Conservation (phyloP, 192 early-diverging fungal species). For the Globomyces pollinis-pini region DNA sequence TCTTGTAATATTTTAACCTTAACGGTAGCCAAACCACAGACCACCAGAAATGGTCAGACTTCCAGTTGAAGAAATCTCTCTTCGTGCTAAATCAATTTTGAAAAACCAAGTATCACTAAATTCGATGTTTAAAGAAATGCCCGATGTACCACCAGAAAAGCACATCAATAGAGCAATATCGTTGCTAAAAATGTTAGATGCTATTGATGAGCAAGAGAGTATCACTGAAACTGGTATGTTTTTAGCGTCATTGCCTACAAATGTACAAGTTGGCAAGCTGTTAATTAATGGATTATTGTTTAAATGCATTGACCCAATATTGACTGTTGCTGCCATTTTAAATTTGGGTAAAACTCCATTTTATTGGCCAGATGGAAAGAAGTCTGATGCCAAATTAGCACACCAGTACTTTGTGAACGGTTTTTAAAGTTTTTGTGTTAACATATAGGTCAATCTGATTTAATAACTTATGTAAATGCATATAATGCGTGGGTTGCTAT, state of each 20-base stretch:
- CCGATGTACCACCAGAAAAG: slow-evolving; percentile 58
- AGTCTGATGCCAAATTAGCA: not conserved
- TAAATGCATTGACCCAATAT: slow-evolving; percentile 44
- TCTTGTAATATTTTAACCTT: slow-evolving; percentile 26
- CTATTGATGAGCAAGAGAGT: slow-evolving; percentile 30
- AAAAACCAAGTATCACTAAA: slow-evolving; percentile 27
- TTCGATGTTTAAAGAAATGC: slow-evolving; percentile 44
- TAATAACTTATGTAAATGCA: not conserved
- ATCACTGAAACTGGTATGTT: slow-evolving; percentile 64
- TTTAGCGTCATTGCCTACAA: slow-evolving; percentile 64
- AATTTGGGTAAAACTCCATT: slow-evolving; percentile 1
- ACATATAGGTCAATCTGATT: not conserved
- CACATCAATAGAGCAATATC: slow-evolving; percentile 52
- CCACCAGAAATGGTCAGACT: slow-evolving; percentile 72
- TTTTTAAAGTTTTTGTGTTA: not conserved
- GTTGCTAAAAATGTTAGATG: slow-evolving; percentile 48
- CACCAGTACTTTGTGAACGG: not conserved
- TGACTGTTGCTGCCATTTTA: slow-evolving; percentile 13
- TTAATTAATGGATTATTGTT: slow-evolving; percentile 34
- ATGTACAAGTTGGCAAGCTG: slow-evolving; percentile 55
- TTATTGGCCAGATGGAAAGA: not conserved
- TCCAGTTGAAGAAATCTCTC: slow-evolving; percentile 69
- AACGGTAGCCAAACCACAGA: slow-evolving; percentile 34
- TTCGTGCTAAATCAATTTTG: not conserved
- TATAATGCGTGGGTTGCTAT: not conserved